Evolutionary conservation across 106 monocot genomes (phyloP).

Genomic region (Chionographis japonica): DNA sequence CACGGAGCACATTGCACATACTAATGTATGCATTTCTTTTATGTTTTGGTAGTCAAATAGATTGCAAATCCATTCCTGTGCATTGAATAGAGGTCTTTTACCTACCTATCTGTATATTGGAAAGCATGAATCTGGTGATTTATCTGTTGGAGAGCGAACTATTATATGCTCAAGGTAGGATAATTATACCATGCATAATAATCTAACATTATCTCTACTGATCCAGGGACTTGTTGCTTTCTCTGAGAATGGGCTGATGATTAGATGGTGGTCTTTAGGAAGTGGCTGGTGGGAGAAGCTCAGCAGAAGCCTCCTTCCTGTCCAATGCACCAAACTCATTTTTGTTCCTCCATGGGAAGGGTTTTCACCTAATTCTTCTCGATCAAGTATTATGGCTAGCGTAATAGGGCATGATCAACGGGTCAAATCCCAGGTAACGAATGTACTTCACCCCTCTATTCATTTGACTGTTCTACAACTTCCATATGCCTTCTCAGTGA

Average conservation of each 20-base stretch:
- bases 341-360: constrained; percentile 97
- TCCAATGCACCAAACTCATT: constrained; percentile 91
- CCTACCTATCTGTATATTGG: too few species aligned
- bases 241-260: constrained; percentile 95
- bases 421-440: constrained; percentile 38
- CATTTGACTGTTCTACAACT: background rate
- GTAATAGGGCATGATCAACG: constrained; percentile 38
- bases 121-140: too few species aligned
- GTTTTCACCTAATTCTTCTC: constrained; percentile 88
- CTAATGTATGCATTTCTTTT: too few species aligned
- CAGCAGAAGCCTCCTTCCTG: constrained; percentile 73
- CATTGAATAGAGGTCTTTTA: too few species aligned
- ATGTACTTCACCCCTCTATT: background rate
- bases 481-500: too few species aligned
- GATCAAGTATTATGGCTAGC: constrained; percentile 81
- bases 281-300: constrained; percentile 98
- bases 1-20: too few species aligned
- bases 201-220: constrained; percentile 7
- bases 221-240: constrained; percentile 93
- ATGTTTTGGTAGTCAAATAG: too few species aligned
- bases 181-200: background rate
- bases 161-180: background rate
- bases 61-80: too few species aligned
- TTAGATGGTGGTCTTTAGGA: constrained; percentile 98
- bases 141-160: too few species aligned